Evolutionary conservation across 163 green algal species (phyloP), one percentile per base, ranked within the genome.

Genomic region (Chlorella variabilis): DNA sequence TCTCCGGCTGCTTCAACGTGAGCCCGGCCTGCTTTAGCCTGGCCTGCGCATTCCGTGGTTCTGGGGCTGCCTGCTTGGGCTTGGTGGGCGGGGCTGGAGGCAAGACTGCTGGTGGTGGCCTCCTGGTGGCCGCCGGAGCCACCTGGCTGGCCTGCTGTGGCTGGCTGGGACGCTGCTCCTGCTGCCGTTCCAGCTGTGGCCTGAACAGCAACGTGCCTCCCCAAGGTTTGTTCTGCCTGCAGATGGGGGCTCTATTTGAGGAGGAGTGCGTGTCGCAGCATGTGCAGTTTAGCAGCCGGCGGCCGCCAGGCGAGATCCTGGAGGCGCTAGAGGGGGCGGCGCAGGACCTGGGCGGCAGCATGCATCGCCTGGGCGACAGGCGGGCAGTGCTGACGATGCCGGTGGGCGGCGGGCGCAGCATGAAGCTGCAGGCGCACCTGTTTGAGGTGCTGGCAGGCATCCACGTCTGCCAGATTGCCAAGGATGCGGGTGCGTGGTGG

Each of bases 231-330:
- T 54, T 54, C 15, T 54, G 15, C 15, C 20, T 25, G 3, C 74
- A 77, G 45, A 42, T 87, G n/a, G 63, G 54, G 9, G 75, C 33
- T n/a, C 20, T 87, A 1, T 83, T 87, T 75, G 76, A 87, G 17
- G 75, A 68, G 45, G 75, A 80, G 8, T 21, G 34, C 33, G 81
- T 66, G 2, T 71, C 56, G 3, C 49, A 54, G 8, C 82, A 83
- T 11, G 83, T 84, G 68, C 83, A 87, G 58, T 87, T 87, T 49
- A 84, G 65, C 68, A 87, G 71, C 66, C 76, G 58, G 45, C 56
- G 54, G 38, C 31, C 66, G 15, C 66, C 76, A 3, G 39, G 15
- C 0, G 54, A 84, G 27, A 71, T 87, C 18, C 18, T 84, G 2
- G 68, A 34, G 3, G 56, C 66, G 8, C 51, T 87, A 9, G 41